These are phyloP conservation scores for Talaromyces sp. DNA, from an alignment of 2,329 filamentous ascomycete genomes.

Conservation along the genomic window DNA sequence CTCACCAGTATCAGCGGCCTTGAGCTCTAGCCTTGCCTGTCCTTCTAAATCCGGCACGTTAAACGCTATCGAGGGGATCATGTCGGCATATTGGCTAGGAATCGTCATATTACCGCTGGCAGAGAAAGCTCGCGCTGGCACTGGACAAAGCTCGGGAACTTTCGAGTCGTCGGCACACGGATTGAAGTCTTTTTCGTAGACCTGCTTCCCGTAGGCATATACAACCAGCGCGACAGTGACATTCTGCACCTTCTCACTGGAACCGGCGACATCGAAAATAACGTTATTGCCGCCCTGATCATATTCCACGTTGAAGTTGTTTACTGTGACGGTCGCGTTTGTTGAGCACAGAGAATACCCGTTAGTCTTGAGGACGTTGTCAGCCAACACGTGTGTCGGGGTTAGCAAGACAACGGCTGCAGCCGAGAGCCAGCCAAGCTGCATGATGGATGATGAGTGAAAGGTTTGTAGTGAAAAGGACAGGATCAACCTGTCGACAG, in stretches of 20 bases:
- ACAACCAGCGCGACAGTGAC: conserved; percentile 72
- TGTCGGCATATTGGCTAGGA: conserved; percentile 61
- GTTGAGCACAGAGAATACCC: conserved; percentile 70
- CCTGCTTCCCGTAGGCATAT: conserved; percentile 73
- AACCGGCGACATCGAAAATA: conserved; percentile 75
- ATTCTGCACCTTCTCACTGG: conserved; percentile 67
- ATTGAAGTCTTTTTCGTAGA: conserved; percentile 77
- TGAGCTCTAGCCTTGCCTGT: conserved; percentile 71
- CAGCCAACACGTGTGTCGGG: conserved; percentile 50
- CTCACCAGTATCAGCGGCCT: conserved; percentile 52
- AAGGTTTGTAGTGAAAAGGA: conserved; percentile 1
- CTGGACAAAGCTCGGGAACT: conserved; percentile 74
- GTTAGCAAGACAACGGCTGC: conserved; percentile 14
- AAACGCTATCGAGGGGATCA: conserved; percentile 87
- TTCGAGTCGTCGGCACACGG: conserved; percentile 67
- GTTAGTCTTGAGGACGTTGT: conserved; percentile 70
- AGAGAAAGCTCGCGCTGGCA: conserved; percentile 68
- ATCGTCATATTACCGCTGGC: conserved; percentile 69
- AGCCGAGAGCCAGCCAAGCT: conserved; percentile 10
- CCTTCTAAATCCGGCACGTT: conserved; percentile 85
- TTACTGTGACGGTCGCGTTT: conserved; percentile 59
- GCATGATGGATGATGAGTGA: conserved; percentile 6
- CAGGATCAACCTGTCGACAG: conserved; percentile 27
- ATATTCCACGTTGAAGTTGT: conserved; percentile 72
- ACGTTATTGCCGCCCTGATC: conserved; percentile 68